Conservation (phyloP, 2,329 filamentous ascomycete genomes). For the Aureobasidium sp. region DNA sequence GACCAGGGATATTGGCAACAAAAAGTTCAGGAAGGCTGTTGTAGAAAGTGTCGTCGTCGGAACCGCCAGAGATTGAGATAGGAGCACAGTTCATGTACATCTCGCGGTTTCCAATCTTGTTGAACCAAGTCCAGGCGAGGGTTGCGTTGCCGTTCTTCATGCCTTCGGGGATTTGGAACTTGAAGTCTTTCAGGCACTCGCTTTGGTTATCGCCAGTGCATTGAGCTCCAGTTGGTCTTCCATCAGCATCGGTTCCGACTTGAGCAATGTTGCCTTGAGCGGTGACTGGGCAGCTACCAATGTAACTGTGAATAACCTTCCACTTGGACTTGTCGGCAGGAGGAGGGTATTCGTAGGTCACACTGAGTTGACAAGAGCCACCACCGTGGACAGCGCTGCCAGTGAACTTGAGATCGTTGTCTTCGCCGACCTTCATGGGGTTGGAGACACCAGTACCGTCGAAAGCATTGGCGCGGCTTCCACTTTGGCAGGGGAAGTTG, state of each 20-base stretch:
- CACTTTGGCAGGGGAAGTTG: constrained; percentile 76
- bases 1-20: constrained; percentile 48
- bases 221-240: constrained; percentile 20
- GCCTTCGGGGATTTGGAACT: constrained; percentile 62
- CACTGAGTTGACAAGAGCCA: constrained; percentile 80
- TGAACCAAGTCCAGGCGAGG: constrained; percentile 92
- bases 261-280: constrained; percentile 43
- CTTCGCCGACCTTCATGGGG: constrained; percentile 53
- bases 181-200: constrained; percentile 45
- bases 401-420: constrained; percentile 54
- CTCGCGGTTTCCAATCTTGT: constrained; percentile 84
- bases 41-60: constrained; percentile 39
- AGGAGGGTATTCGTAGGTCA: constrained; percentile 62
- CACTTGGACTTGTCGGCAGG: constrained; percentile 35
- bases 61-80: constrained; percentile 51
- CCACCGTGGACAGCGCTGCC: constrained; percentile 80
- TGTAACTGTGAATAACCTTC: constrained; percentile 77
- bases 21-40: constrained; percentile 65
- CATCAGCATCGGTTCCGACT: constrained; percentile 23
- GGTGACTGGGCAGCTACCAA: constrained; percentile 68
- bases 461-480: constrained; percentile 40
- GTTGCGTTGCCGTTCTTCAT: constrained; percentile 69
- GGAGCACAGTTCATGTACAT: constrained; percentile 97
- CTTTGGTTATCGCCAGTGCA: constrained; percentile 13
- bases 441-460: constrained; percentile 40